Evolutionary conservation across 306 rosid genomes (phyloP).

Genomic region (Corylus heterophylla): DNA sequence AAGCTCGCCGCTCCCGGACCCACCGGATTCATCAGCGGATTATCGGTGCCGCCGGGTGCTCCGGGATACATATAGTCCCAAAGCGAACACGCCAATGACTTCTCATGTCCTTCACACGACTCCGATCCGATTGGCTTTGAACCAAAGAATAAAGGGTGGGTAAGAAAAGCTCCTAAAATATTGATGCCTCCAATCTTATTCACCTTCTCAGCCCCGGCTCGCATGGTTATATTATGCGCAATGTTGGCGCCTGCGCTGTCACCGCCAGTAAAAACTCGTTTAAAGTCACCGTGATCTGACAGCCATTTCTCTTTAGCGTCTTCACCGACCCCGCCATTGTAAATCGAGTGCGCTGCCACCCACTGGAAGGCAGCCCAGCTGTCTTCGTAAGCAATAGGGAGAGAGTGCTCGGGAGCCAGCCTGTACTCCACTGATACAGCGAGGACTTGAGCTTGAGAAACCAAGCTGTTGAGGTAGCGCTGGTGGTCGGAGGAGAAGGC

Average conservation of each 20-base stretch:
- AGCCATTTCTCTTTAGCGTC: conserved; percentile 32
- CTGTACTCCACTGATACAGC: conserved; percentile 30
- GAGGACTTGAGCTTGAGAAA: conserved; percentile 9
- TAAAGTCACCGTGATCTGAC: conserved; percentile 41
- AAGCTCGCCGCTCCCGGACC: conserved; percentile 41
- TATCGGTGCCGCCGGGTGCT: conserved; percentile 43
- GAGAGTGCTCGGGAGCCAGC: conserved; percentile 41
- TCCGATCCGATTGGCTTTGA: conserved; percentile 37
- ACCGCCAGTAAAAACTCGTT: conserved; percentile 37
- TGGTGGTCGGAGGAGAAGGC: conserved; percentile 29
- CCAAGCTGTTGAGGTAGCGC: conserved; percentile 1
- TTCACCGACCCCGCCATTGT: not conserved
- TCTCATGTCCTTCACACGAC: conserved; percentile 18
- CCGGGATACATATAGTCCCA: conserved; percentile 43
- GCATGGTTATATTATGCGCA: conserved; percentile 33
- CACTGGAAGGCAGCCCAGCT: conserved; percentile 42
- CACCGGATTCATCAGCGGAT: conserved; percentile 45
- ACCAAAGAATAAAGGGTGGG: conserved; percentile 44
- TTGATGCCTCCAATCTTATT: conserved; percentile 26
- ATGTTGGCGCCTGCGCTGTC: conserved; percentile 49
- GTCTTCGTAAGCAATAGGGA: conserved; percentile 40
- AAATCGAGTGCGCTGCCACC: conserved; percentile 32
- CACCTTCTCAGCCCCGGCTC: conserved; percentile 28
- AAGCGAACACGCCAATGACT: conserved; percentile 7
- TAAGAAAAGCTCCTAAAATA: conserved; percentile 29